Conservation (phyloP, 257 asterid genomes). For the Echium plantagineum region DNA sequence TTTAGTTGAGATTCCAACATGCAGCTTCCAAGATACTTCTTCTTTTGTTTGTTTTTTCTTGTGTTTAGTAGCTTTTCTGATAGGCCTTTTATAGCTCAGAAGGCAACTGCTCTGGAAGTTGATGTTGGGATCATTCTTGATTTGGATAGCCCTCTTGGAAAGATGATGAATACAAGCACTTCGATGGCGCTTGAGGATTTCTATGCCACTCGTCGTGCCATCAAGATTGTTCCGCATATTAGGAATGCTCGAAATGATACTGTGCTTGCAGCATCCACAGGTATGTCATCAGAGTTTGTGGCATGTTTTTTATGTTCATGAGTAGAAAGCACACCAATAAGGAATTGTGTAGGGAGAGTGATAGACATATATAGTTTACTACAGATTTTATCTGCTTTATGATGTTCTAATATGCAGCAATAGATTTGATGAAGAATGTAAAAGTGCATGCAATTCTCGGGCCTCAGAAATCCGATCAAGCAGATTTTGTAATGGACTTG, state of each 20-base stretch:
- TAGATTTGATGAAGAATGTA: conserved; percentile 34
- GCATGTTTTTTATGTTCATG: no score
- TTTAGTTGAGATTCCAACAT: conserved; percentile 2
- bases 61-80: conserved; percentile 10
- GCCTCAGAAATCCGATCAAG: conserved; percentile 30
- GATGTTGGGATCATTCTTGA: conserved; percentile 40
- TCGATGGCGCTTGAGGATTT: conserved; percentile 34
- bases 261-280: conserved; percentile 32
- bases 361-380: neutral
- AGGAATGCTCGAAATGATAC: conserved; percentile 22
- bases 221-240: conserved; percentile 25
- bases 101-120: conserved; percentile 10
- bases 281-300: conserved; percentile 3
- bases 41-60: conserved; percentile 1
- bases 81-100: conserved; percentile 1
- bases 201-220: conserved; percentile 15
- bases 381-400: neutral
- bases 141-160: conserved; percentile 14
- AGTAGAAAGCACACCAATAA: no score
- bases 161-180: conserved; percentile 19
- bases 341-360: no score
- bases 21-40: conserved; percentile 9
- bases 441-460: conserved; percentile 40
- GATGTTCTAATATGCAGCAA: conserved; percentile 23
- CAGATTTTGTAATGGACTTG: conserved; percentile 33